phyloP scores from a whole-genome alignment of 2,329 filamentous ascomycete genomes.

The Ambrosiella cleistominuta region DNA sequence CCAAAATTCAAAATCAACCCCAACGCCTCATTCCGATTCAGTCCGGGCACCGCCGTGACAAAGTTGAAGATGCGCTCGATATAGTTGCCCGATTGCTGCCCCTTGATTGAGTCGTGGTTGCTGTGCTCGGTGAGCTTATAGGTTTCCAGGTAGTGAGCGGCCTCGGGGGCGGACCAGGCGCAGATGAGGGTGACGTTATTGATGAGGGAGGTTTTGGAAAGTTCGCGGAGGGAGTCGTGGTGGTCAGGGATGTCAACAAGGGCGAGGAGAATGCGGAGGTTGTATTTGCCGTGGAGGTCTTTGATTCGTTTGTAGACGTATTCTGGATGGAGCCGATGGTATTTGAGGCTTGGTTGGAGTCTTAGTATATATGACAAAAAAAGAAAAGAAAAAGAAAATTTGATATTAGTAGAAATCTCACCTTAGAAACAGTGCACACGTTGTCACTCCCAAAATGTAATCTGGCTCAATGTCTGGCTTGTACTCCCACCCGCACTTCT shows the following conservation, averaged over 20 bases:
- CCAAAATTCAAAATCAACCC: conserved; percentile 84
- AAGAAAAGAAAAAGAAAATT: no score
- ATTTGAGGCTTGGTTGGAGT: conserved; percentile 48
- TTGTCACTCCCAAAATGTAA: conserved; percentile 73
- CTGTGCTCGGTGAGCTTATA: conserved; percentile 93
- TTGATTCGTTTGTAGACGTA: conserved; percentile 93
- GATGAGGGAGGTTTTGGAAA: conserved; percentile 81
- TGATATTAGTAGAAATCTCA: conserved; percentile 14
- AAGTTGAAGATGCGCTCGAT: conserved; percentile 81
- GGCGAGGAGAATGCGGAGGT: conserved; percentile 65
- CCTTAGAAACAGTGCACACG: conserved; percentile 78
- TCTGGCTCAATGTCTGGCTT: conserved; percentile 79
- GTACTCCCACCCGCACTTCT: conserved; percentile 83
- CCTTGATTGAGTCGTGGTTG: conserved; percentile 60
- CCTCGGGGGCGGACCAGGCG: conserved; percentile 88
- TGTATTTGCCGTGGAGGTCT: conserved; percentile 68
- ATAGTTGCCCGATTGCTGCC: conserved; percentile 68
- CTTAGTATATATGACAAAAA: neutral
- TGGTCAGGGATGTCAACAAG: conserved; percentile 95
- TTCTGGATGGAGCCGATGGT: conserved; percentile 90
- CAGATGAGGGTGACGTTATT: conserved; percentile 85
- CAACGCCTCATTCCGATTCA: conserved; percentile 91
- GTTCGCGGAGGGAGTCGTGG: conserved; percentile 71
- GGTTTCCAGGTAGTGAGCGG: conserved; percentile 79
- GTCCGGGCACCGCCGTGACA: conserved; percentile 69